Conservation (phyloP, 2,329 filamentous ascomycete species). For the Arachnomyces sp. region DNA sequence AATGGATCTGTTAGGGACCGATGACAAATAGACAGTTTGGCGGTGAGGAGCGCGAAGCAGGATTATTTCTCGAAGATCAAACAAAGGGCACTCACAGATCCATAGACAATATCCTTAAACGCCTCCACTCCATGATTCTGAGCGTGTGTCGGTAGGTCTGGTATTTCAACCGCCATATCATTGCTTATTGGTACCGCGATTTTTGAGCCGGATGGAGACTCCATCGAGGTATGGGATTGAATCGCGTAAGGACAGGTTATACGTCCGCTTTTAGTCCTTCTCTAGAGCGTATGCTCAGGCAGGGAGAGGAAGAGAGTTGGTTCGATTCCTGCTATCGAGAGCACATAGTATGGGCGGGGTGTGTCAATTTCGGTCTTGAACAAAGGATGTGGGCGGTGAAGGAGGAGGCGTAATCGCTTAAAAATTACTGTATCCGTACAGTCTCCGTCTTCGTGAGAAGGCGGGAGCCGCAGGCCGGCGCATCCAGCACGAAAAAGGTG, state of each 20-base stretch:
- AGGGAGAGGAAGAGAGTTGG: background rate
- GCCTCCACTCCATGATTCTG: conserved; percentile 54
- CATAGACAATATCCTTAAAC: conserved; percentile 77
- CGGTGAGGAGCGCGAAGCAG: background rate
- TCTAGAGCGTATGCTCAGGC: too few relatives aligned
- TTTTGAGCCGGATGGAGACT: conserved; percentile 1
- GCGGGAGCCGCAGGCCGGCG: too few relatives aligned
- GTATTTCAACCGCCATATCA: conserved; percentile 34
- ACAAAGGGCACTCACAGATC: conserved; percentile 57
- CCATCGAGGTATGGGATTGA: background rate
- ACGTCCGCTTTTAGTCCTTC: too few relatives aligned
- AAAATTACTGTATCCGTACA: too few relatives aligned
- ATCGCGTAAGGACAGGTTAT: background rate
- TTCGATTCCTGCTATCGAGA: conserved; percentile 6
- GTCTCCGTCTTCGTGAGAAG: too few relatives aligned
- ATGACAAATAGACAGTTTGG: background rate
- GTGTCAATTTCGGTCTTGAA: too few relatives aligned
- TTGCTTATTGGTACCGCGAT: conserved; percentile 28
- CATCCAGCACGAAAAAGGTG: too few relatives aligned
- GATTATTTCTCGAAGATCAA: background rate
- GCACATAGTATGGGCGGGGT: background rate
- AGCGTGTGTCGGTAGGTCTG: conserved; percentile 23
- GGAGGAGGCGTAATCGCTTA: too few relatives aligned
- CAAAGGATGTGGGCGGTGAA: too few relatives aligned
- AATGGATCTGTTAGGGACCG: background rate